Conservation (phyloP, 2,329 filamentous ascomycete species). For the Colletotrichum sp. region DNA sequence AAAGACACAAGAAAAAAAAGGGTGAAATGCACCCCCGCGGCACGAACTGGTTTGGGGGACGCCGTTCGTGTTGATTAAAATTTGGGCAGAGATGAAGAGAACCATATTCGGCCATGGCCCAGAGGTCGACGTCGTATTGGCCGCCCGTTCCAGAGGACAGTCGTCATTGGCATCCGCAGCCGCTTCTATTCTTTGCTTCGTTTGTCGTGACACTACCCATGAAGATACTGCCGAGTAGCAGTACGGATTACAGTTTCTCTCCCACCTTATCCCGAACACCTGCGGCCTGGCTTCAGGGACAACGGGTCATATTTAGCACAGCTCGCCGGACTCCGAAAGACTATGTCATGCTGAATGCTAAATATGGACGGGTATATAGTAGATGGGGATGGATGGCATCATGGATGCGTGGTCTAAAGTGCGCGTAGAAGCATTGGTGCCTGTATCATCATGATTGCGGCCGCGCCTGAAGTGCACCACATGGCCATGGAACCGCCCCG, state of each 20-base stretch:
- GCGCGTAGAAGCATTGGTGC: neutral
- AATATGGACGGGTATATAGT: neutral
- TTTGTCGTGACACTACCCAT: neutral
- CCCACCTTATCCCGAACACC: neutral
- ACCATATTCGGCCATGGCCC: neutral
- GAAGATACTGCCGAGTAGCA: neutral
- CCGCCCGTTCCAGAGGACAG: neutral
- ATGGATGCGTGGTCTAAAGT: neutral
- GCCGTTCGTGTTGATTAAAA: conserved; percentile 13
- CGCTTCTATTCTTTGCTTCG: neutral
- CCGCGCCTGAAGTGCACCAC: neutral
- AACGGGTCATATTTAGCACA: neutral
- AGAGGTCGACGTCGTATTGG: neutral
- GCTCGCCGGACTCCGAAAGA: conserved; percentile 10
- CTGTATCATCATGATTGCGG: conserved; percentile 6
- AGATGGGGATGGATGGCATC: neutral
- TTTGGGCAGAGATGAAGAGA: conserved; percentile 9
- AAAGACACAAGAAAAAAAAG: neutral
- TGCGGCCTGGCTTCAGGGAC: neutral
- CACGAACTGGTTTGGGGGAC: conserved; percentile 8
- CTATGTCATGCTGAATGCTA: conserved; percentile 7
- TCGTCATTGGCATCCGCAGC: neutral
- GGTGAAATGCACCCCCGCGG: neutral
- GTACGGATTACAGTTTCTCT: neutral
- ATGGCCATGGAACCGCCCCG: neutral